Base-by-base conservation (phyloP, 371 early-diverging fungal species). In the Mucor velutinosus region DNA sequence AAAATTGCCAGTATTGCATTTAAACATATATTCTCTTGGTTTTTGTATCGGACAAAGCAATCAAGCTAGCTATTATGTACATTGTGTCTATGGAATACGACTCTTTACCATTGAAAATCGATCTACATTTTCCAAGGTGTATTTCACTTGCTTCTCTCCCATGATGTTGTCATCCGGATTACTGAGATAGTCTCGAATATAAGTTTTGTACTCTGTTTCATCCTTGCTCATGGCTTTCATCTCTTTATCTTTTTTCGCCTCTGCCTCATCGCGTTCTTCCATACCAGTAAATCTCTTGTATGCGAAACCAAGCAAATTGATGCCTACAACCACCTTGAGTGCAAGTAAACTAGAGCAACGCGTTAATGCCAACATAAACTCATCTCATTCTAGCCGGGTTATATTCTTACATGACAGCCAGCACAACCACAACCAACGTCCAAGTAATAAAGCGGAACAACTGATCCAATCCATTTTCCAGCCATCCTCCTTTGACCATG, bases 31-130 rank as follows among this genome's bases (percentile, higher is more conserved):
- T n/a, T n/a, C n/a, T n/a, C n/a, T n/a, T n/a, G n/a, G n/a, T n/a
- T n/a, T n/a, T n/a, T n/a, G n/a, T n/a, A n/a, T n/a, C n/a, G n/a
- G n/a, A n/a, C n/a, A n/a, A n/a, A n/a, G n/a, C n/a, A n/a, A n/a
- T n/a, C n/a, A n/a, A n/a, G n/a, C n/a, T n/a, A n/a, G n/a, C n/a
- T n/a, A n/a, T 0, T 23, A 23, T 49, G 0, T 23, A 23, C 15
- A 27, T 12, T 56, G 32, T 32, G 19, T 17, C 72, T 79, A 96
- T 25, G 94, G 94, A 60, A 96, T 94, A 12, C 95, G 86, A 70
- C 93, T 94, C 76, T 92, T 94, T 62, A 94, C 94, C 84, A 97
- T 87, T 32, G 92, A 89, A 78, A 93, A 97, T 25, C 97, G 85
- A 72, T 95, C 95, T 51, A 97, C 92, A 32, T 88, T 91, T 60